These are phyloP conservation scores for Neophaeococcomyces aloes DNA, from an alignment of 2,329 filamentous ascomycete species.

Conservation along the genomic window DNA sequence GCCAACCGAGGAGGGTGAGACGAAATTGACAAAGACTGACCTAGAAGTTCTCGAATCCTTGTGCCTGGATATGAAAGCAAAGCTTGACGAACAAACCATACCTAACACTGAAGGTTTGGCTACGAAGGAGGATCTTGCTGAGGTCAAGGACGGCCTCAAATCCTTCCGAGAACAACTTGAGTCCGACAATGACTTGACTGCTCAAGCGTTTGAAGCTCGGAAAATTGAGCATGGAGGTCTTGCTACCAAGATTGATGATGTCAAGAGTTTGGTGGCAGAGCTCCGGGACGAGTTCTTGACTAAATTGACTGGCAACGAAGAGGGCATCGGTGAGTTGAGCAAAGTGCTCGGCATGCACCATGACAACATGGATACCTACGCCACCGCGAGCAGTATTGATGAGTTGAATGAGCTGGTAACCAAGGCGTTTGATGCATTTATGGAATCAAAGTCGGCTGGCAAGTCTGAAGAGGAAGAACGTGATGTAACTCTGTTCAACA, in stretches of 20 bases:
- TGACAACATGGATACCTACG: conserved; percentile 41
- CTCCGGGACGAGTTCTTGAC: conserved; percentile 65
- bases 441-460: conserved; percentile 64
- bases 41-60: conserved; percentile 70
- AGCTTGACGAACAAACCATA: conserved; percentile 61
- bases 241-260: conserved; percentile 64
- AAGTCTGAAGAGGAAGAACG: conserved; percentile 67
- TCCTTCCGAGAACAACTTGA: conserved; percentile 61
- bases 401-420: conserved; percentile 67
- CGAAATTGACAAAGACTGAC: conserved; percentile 66
- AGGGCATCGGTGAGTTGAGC: conserved; percentile 46
- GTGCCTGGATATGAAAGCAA: conserved; percentile 73
- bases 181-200: conserved; percentile 59
- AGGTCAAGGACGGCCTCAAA: conserved; percentile 59
- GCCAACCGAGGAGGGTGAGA: conserved; percentile 32
- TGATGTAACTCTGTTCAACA: conserved; percentile 44
- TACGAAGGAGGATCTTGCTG: conserved; percentile 63
- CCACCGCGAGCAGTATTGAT: conserved; percentile 51
- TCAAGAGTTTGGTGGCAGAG: conserved; percentile 66
- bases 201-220: conserved; percentile 71
- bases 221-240: conserved; percentile 73
- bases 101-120: conserved; percentile 61
- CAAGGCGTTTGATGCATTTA: conserved; percentile 76
- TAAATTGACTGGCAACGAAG: conserved; percentile 65
- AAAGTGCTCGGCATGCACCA: conserved; percentile 58